Base-by-base conservation (phyloP, 345 rosid species). In the Toxicodendron radicans region DNA sequence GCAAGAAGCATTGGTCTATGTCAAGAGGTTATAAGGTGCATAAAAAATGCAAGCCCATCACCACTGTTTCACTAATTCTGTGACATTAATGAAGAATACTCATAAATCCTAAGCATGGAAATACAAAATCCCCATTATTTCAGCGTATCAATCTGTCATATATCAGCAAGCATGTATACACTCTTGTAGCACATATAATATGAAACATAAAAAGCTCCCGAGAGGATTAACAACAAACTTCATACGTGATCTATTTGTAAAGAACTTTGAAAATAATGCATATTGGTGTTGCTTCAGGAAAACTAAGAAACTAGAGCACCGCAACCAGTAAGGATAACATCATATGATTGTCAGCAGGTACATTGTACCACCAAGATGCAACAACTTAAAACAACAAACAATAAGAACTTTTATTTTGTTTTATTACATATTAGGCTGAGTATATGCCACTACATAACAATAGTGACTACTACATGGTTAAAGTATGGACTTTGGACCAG, bases 291-390 rank as follows among this genome's bases (percentile, higher is more conserved):
- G 10, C 46, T 62, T 62, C 41, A 16, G 12, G 46, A 33, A 61
- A 60, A 12, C 18, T 61, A 38, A 38, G 30, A 27, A 27, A 27
- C 9, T 38, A 9, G 6, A 38, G 43, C 10, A 6, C 43, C 9
- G 9, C 45, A 35, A 18, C 51, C 58, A 30, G 4, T 49, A 17
- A 12, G 62, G 17, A 58, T 23, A 58, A 3, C 33, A 11, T 24
- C 63, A 58, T 33, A 35, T 33, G 5, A 32, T 6, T 8, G 46
- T 62, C 66, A 62, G 18, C 48, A 32, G 46, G 41, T 33, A 38
- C 23, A 52, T 30, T 27, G 61, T 51, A 41, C 21, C 30, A 68
- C 52, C 69, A 65, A 63, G 20, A 16, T 63, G 46, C 66, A 63
- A 58, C 46, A 38, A 38, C 6, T 49, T 21, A 38, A 38, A 14